Evolutionary conservation across 2,329 filamentous ascomycete species (phyloP).

Genomic region (Fusarium papillatum): DNA sequence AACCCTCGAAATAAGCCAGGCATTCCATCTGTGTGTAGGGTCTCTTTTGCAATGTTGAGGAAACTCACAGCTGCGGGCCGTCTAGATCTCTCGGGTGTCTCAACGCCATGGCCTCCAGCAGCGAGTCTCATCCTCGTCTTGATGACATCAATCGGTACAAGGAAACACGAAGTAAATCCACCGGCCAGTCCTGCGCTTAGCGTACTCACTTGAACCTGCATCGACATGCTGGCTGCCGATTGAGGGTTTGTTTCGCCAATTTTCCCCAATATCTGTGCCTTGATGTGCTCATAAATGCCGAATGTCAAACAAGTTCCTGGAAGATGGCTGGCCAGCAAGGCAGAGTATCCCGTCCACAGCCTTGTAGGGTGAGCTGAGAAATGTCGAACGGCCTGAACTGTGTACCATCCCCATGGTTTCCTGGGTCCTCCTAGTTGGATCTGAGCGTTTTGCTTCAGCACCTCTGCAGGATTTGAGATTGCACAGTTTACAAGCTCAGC

Average conservation of each 20-base stretch:
- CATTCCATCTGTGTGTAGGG: slow-evolving; percentile 18
- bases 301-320: slow-evolving; percentile 29
- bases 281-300: slow-evolving; percentile 30
- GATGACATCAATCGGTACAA: slow-evolving; percentile 24
- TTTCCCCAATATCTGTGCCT: slow-evolving; percentile 3
- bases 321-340: slow-evolving; percentile 27
- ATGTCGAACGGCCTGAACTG: slow-evolving; percentile 13
- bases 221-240: background rate
- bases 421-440: slow-evolving; percentile 3
- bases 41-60: slow-evolving; percentile 20
- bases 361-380: slow-evolving; percentile 24
- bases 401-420: slow-evolving; percentile 7
- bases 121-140: slow-evolving; percentile 33
- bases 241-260: background rate
- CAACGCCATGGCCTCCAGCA: slow-evolving; percentile 5
- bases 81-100: slow-evolving; percentile 10
- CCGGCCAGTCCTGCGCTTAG: slow-evolving; percentile 29
- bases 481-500: slow-evolving; percentile 32
- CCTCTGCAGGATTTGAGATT: slow-evolving; percentile 34
- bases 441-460: slow-evolving; percentile 28
- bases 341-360: slow-evolving; percentile 30
- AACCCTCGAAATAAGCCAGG: slow-evolving; percentile 26
- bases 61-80: background rate
- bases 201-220: slow-evolving; percentile 24
- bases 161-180: slow-evolving; percentile 19